Evolutionary conservation across 768 basidiomycete species (phyloP), one percentile per base, ranked within the genome.

Genomic region (Rubroboletus pulcherrimus): DNA sequence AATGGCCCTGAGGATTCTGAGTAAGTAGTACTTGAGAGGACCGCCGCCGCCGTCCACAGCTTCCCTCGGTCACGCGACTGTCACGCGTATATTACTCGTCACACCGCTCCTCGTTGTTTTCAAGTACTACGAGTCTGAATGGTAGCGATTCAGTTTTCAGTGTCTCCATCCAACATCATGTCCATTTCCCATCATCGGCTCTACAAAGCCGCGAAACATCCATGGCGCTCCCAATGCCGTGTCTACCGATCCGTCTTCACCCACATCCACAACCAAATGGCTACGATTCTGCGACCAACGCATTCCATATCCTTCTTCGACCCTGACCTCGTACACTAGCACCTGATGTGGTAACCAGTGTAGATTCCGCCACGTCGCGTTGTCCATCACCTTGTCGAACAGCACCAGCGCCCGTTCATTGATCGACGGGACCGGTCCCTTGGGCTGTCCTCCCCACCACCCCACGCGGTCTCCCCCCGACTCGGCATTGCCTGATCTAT

Each of bases 171-270:
- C 81, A 17, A 77, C 56, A 56, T 83, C 79, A 64, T 86, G 85
- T 14, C 85, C 85, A 64, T 82, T 79, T 57, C 80, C 81, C 80
- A 86, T 85, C 79, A 80, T 81, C 2, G 84, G 85, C 54, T 87
- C 85, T 8, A 87, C 77, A 62, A 83, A 85, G 14, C 85, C 85
- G 40, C 85, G 76, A 63, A 87, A 83, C 7, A 68, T 66, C 85
- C 84, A 86, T 2, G 74, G 71, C 6, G 64, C 58, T 21, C 60
- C 49, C 21, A 12, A 30, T n/a, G 24, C 26, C 44, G 14, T 51
- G 46, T 49, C 51, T n/a, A 37, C 34, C 3, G 21, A 17, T 21
- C 35, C 21, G 5, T 10, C 50, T 2, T 40, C 26, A 21, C 26
- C 40, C 37, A 31, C 58, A 17, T 29, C 37, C 11, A 5, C 54